Evolutionary conservation across 73 alveolate genomes (phyloP).

Genomic region (Durusdinium trenchii): DNA sequence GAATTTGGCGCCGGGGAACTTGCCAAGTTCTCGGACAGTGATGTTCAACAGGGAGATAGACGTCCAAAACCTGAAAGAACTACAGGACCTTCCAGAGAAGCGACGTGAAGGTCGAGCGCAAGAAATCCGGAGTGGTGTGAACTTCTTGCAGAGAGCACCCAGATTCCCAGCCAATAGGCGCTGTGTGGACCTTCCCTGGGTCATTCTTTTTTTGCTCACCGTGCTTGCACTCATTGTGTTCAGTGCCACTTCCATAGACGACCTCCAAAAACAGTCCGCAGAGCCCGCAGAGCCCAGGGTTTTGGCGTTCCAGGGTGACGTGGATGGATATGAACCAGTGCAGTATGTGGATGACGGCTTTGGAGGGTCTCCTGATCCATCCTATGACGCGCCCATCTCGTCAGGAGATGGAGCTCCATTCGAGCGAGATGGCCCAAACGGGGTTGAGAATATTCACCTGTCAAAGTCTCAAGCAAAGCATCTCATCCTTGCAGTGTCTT

Average conservation of each 20-base stretch:
- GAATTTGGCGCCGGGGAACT: too few species aligned
- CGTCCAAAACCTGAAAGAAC: constrained; percentile 36
- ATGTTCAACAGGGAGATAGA: not conserved
- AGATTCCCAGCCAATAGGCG: constrained; percentile 15
- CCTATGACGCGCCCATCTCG: too few species aligned
- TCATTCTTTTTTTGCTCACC: constrained; percentile 39
- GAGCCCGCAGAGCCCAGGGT: not conserved
- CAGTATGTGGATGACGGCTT: not conserved
- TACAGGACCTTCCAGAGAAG: constrained; percentile 2
- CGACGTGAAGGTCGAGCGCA: constrained; percentile 1
- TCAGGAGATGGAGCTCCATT: too few species aligned
- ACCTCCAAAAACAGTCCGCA: not conserved
- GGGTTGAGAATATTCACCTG: not conserved
- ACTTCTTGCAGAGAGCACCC: not conserved
- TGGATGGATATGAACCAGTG: not conserved
- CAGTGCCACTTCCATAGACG: constrained; percentile 29
- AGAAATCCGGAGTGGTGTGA: not conserved
- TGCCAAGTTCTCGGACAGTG: too few species aligned
- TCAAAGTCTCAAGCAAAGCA: not conserved
- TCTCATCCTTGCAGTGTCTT: not conserved
- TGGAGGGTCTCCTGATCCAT: too few species aligned
- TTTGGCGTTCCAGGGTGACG: not conserved
- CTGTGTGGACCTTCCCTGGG: constrained; percentile 57
- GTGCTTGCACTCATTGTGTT: not conserved
- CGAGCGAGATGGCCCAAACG: not conserved